These are phyloP conservation scores for Coprinopsis cinerea DNA, from an alignment of 768 basidiomycete species.

Conservation along the genomic window DNA sequence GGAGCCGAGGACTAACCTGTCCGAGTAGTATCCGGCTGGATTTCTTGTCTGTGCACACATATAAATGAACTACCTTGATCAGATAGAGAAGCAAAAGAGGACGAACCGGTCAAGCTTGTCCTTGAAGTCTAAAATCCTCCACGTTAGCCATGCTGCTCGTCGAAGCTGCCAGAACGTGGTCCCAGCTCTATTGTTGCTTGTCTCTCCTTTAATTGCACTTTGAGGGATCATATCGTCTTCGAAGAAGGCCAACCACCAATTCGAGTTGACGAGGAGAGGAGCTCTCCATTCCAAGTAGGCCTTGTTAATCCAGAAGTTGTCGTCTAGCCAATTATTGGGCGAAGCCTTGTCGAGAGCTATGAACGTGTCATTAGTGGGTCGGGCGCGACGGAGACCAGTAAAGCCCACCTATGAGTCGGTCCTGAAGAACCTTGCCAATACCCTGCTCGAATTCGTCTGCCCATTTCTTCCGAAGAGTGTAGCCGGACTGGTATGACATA, in stretches of 20 bases:
- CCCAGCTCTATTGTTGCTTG: slow-evolving; percentile 32
- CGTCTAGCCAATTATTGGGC: slow-evolving; percentile 90
- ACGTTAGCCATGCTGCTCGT: slow-evolving; percentile 75
- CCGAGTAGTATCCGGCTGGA: slow-evolving; percentile 65
- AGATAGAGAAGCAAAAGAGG: background rate
- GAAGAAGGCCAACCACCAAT: slow-evolving; percentile 90
- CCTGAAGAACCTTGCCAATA: slow-evolving; percentile 63
- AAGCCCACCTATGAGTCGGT: slow-evolving; percentile 61
- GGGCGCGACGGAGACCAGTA: slow-evolving; percentile 11
- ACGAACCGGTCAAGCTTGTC: slow-evolving; percentile 56
- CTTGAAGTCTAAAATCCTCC: slow-evolving; percentile 71
- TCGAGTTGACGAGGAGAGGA: slow-evolving; percentile 84
- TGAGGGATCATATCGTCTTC: slow-evolving; percentile 65
- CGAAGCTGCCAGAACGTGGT: slow-evolving; percentile 82
- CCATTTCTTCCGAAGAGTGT: slow-evolving; percentile 50
- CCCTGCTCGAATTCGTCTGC: slow-evolving; percentile 67
- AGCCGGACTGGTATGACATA: slow-evolving; percentile 42
- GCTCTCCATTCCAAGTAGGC: slow-evolving; percentile 86
- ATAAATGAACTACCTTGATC: background rate
- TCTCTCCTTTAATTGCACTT: slow-evolving; percentile 29
- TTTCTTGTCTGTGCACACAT: slow-evolving; percentile 46
- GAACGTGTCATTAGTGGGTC: slow-evolving; percentile 12
- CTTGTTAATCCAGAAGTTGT: slow-evolving; percentile 86
- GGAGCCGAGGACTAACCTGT: slow-evolving; percentile 39
- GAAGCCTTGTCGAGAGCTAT: slow-evolving; percentile 76